These are phyloP conservation scores for Henningerozyma blattae DNA, from an alignment of 805 yeast species.

Conservation along the genomic window DNA sequence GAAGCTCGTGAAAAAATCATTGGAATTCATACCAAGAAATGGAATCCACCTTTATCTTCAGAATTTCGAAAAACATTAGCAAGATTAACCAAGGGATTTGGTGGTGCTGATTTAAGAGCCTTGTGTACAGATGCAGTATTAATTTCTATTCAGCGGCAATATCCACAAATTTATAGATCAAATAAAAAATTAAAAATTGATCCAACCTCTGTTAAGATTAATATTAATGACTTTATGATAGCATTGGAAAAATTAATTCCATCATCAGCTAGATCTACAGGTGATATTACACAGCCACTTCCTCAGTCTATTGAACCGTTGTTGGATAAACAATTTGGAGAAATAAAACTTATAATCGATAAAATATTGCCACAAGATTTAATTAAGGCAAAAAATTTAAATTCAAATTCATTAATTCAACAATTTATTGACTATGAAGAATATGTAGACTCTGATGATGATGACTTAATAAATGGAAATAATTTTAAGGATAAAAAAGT, in stretches of 20 bases:
- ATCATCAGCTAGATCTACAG: slow-evolving; percentile 77
- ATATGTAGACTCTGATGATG: slow-evolving; percentile 14
- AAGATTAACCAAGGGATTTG: slow-evolving; percentile 81
- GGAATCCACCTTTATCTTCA: slow-evolving; percentile 64
- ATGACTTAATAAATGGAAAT: slow-evolving; percentile 18
- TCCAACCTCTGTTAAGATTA: slow-evolving; percentile 58
- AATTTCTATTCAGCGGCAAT: slow-evolving; percentile 79
- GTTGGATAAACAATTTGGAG: slow-evolving; percentile 37
- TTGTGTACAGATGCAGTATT: slow-evolving; percentile 93
- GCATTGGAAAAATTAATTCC: slow-evolving; percentile 85
- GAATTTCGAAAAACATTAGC: slow-evolving; percentile 59
- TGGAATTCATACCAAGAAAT: slow-evolving; percentile 74
- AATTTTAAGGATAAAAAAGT: slow-evolving; percentile 54
- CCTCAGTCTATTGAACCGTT: slow-evolving; percentile 64
- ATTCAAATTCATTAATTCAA: slow-evolving; percentile 20
- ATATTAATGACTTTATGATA: slow-evolving; percentile 72
- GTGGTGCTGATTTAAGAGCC: slow-evolving; percentile 95
- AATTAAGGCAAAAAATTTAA: slow-evolving; percentile 14
- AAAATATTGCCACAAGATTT: slow-evolving; percentile 42
- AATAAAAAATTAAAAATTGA: slow-evolving; percentile 63
- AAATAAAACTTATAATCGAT: slow-evolving; percentile 37
- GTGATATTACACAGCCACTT: slow-evolving; percentile 61
- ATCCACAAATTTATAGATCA: slow-evolving; percentile 82
- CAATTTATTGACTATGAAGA: slow-evolving; percentile 25
- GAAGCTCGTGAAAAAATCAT: slow-evolving; percentile 71